A percentile compares a stretch with the other conserved stretches of the same genome.
Evolutionary conservation across 257 asterid species (phyloP).

Genomic region (Lavandula angustifolia): DNA sequence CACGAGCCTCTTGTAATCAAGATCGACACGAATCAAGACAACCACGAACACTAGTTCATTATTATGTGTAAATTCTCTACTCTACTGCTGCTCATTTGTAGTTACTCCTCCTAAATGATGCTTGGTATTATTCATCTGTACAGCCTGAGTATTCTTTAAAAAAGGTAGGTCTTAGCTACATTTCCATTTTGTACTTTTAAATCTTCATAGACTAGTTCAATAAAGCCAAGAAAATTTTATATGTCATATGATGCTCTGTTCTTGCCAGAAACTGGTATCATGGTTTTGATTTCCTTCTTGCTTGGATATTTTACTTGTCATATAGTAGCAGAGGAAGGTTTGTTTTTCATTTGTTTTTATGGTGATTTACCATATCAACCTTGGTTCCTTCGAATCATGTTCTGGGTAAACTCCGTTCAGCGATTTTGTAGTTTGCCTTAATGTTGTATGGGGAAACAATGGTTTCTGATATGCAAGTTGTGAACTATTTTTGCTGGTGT

Average conservation of each 20-base stretch:
- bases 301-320: no score
- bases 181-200: slow-evolving; percentile 17
- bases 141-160: slow-evolving; percentile 35
- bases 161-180: slow-evolving; percentile 23
- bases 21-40: slow-evolving; percentile 60
- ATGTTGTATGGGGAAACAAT: background rate
- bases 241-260: background rate
- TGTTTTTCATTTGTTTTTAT: no score
- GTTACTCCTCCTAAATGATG: slow-evolving; percentile 33
- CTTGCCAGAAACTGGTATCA: background rate
- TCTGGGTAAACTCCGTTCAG: no score
- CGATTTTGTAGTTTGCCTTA: no score
- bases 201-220: slow-evolving; percentile 26
- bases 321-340: no score
- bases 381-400: no score
- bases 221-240: slow-evolving; percentile 17
- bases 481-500: background rate
- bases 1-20: slow-evolving; percentile 71
- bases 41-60: slow-evolving; percentile 50
- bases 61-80: slow-evolving; percentile 51
- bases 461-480: slow-evolving; percentile 9
- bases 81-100: slow-evolving; percentile 21
- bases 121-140: slow-evolving; percentile 57
- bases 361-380: no score
- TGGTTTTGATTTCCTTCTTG: background rate